Conservation (phyloP, 495 filamentous ascomycete species). For the Penicillium steckii region DNA sequence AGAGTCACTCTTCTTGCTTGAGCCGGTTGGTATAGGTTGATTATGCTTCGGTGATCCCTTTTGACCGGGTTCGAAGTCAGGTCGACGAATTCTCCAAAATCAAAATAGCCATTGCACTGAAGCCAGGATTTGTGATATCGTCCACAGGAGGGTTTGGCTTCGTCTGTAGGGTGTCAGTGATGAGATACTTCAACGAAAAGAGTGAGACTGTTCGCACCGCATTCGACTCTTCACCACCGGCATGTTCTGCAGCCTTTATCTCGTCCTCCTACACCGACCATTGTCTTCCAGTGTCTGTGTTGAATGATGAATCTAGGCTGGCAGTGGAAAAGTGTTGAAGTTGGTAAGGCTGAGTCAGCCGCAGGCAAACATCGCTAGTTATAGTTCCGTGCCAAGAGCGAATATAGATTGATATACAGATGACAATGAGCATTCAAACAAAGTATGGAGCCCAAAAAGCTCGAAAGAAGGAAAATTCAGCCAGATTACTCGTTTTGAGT, state of each 20-base stretch:
- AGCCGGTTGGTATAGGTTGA: background rate
- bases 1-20: background rate
- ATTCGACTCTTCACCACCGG: slow-evolving; percentile 24
- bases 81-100: slow-evolving; percentile 15
- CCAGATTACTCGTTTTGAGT: no score
- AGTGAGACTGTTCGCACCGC: slow-evolving; percentile 7
- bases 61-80: background rate
- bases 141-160: slow-evolving; percentile 21
- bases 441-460: no score
- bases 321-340: no score
- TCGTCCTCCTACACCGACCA: slow-evolving; percentile 17
- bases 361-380: no score
- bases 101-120: slow-evolving; percentile 21
- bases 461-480: no score
- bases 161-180: slow-evolving; percentile 13
- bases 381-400: no score
- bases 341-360: no score
- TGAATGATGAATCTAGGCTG: no score
- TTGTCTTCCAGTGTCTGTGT: no score
- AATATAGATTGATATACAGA: no score
- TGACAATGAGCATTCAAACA: no score
- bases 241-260: slow-evolving; percentile 28
- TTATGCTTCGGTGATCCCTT: background rate
- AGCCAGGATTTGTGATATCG: slow-evolving; percentile 20
- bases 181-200: background rate